These are phyloP conservation scores for Knufia petricola DNA, from an alignment of 2,329 filamentous ascomycete species.

Conservation along the genomic window DNA sequence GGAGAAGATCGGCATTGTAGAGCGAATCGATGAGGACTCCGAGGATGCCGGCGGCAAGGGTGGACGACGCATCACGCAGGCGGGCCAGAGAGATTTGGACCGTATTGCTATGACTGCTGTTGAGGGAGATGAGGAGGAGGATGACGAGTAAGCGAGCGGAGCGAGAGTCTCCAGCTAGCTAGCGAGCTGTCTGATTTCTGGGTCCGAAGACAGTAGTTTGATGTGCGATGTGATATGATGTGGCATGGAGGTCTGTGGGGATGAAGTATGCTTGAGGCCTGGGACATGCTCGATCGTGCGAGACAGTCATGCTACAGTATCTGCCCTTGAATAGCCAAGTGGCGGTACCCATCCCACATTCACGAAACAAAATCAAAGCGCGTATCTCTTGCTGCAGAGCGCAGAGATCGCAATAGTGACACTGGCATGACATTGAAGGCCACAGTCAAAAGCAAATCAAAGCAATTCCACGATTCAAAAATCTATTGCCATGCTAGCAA, in stretches of 20 bases:
- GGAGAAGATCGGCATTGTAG: conserved; percentile 98
- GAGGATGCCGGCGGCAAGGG: conserved; percentile 82
- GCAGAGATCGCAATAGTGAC: too few species aligned
- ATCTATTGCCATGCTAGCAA: neutral
- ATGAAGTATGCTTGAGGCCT: too few species aligned
- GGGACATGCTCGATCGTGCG: too few species aligned
- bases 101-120: conserved; percentile 75
- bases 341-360: too few species aligned
- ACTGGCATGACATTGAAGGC: neutral
- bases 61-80: conserved; percentile 95
- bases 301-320: too few species aligned
- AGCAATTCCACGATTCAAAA: neutral
- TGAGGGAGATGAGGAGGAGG: conserved; percentile 60
- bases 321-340: too few species aligned
- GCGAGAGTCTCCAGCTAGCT: neutral
- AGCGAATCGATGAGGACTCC: conserved; percentile 74
- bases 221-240: neutral
- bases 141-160: conserved; percentile 30
- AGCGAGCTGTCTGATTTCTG: neutral
- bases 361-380: neutral
- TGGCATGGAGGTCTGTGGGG: neutral
- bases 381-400: too few species aligned
- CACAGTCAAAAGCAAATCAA: neutral
- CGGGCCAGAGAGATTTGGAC: conserved; percentile 98
- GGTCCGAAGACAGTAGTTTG: neutral